Conservation (phyloP, 139 green algal species). For the Picochlorum sp. region DNA sequence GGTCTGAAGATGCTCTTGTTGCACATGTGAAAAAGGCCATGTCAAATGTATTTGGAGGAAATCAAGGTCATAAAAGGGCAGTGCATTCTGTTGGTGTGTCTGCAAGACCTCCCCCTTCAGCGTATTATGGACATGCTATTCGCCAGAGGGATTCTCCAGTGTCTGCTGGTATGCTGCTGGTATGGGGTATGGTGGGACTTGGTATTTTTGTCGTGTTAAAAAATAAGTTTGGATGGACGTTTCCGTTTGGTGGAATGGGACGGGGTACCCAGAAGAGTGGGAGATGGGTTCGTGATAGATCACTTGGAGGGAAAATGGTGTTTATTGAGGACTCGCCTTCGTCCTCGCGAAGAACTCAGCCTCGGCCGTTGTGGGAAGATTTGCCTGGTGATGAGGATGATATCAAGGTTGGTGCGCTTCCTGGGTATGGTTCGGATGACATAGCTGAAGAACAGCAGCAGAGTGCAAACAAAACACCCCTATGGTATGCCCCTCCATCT, state of each 20-base stretch:
- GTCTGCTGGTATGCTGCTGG: not conserved
- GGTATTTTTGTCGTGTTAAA: not conserved
- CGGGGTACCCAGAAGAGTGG: slow-evolving; percentile 5
- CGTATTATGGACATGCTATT: slow-evolving; percentile 1
- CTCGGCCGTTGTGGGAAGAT: not conserved
- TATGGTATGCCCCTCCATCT: slow-evolving; percentile 25
- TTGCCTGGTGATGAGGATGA: not conserved
- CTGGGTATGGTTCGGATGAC: too few relatives aligned
- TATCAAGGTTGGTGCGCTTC: too few relatives aligned
- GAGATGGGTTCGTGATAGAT: slow-evolving; percentile 34
- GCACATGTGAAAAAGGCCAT: too few relatives aligned
- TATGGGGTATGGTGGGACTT: not conserved
- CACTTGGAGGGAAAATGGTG: slow-evolving; percentile 37
- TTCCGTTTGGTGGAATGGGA: not conserved
- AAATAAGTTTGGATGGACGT: slow-evolving; percentile 4
- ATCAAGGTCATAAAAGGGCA: not conserved
- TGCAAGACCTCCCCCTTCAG: not conserved
- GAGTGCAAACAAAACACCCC: not conserved
- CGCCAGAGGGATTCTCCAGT: not conserved
- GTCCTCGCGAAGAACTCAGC: not conserved
- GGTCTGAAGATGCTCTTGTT: too few relatives aligned
- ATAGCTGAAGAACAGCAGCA: not conserved
- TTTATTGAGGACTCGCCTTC: slow-evolving; percentile 10
- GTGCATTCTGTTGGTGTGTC: not conserved
- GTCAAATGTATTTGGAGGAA: not conserved